Conservation (phyloP, 2,329 filamentous ascomycete species). For the Phyllosticta paracitricarpa region DNA sequence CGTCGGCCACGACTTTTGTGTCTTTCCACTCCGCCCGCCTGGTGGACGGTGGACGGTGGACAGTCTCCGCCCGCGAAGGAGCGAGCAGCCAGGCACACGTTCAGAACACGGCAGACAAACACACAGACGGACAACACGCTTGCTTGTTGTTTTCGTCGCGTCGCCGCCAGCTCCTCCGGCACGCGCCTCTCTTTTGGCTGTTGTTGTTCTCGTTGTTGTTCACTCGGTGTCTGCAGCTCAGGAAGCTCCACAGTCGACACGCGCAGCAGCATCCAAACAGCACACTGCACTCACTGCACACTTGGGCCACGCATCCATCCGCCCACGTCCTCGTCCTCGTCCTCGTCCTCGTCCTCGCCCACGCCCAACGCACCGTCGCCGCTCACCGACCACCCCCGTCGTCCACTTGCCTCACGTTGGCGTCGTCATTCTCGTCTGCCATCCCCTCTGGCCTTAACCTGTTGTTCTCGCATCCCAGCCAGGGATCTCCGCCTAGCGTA, state of each 20-base stretch:
- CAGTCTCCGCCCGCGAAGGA: too few relatives aligned
- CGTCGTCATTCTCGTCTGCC: background rate
- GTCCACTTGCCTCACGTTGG: background rate
- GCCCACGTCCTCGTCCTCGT: background rate
- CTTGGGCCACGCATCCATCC: background rate
- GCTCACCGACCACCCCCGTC: background rate
- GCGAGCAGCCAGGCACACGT: too few relatives aligned
- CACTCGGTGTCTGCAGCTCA: background rate
- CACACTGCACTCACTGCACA: background rate
- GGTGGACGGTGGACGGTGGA: too few relatives aligned
- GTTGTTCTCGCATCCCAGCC: background rate
- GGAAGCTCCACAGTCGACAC: background rate
- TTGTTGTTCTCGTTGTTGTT: too few relatives aligned
- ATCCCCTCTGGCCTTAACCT: background rate
- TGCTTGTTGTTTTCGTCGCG: too few relatives aligned
- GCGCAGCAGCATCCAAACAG: background rate
- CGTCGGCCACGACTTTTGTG: too few relatives aligned
- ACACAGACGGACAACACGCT: too few relatives aligned
- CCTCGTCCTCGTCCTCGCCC: background rate
- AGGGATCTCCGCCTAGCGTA: constrained; percentile 7
- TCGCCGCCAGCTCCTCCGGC: too few relatives aligned
- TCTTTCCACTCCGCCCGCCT: too few relatives aligned
- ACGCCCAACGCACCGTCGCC: background rate
- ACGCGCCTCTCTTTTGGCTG: too few relatives aligned
- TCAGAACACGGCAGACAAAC: too few relatives aligned